Base-by-base conservation (phyloP, 331 rosid species). In the Quercus tomentella region DNA sequence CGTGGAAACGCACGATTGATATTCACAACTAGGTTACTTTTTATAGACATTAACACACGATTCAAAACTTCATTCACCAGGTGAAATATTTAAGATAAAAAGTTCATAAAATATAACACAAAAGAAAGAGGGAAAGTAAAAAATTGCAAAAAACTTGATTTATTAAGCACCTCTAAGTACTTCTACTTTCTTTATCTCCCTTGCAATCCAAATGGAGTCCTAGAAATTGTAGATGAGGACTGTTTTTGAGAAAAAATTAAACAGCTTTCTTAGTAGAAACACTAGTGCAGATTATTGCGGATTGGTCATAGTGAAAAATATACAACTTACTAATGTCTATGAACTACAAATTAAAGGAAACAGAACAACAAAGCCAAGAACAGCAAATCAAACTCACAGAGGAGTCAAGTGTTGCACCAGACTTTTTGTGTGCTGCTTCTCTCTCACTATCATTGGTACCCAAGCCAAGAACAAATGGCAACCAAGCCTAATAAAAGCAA, bases 401-500 rank as follows among this genome's bases (percentile, higher is more conserved):
- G 25, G 97, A 85, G 72, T 89, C 88, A 56, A 94, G 75, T 56
- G 81, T 86, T 80, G 85, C 84, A 49, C 85, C 79, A 5, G 79
- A 68, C 75, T 70, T 65, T 67, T 81, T 76, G 52, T 55, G 56
- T 51, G 83, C 78, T 7, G 83, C 86, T 79, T 77, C 83, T 72
- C 82, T 73, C 30, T 76, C 86, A 30, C 71, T 66, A 87, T 71
- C 17, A 67, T 77, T 73, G 77, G 70, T 79, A 68, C 87, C 92
- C 6, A 57, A 16, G 84, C 76, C 72, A 76, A 78, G 54, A 79
- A 78, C 60, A 41, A 94, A 25, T 15, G 98, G 98, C 23, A 80
- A 84, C 97, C 97, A 89, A 22, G 83, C 92, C 98, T 94, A 80
- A 58, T 94, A 80, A 58, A 75, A 83, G 74, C 72, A 88, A 61